These are phyloP conservation scores for Alternaria ventricosa DNA, from an alignment of 2,329 filamentous ascomycete species.

Conservation along the genomic window DNA sequence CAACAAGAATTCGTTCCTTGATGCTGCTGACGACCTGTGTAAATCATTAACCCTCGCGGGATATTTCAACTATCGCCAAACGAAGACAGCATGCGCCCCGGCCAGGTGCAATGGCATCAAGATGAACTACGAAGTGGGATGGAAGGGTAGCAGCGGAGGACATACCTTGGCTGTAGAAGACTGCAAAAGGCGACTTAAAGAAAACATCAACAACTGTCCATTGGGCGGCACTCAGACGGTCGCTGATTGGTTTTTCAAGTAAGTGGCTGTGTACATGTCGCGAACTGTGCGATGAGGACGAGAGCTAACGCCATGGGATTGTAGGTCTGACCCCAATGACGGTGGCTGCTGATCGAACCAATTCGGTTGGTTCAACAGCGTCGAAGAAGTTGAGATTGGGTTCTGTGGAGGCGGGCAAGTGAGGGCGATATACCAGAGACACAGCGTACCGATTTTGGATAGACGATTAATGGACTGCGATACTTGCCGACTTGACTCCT, in stretches of 20 bases:
- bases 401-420: neutral
- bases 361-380: neutral
- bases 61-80: neutral
- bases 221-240: neutral
- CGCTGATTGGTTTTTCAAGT: neutral
- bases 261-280: neutral
- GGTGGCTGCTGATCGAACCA: neutral
- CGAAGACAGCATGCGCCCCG: neutral
- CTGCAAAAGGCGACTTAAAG: neutral
- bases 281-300: neutral
- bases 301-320: neutral
- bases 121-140: neutral
- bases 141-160: neutral
- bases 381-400: neutral
- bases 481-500: neutral
- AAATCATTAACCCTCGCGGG: neutral
- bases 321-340: neutral
- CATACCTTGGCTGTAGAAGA: neutral
- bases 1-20: neutral
- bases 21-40: neutral
- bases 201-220: neutral
- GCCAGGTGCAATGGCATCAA: neutral
- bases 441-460: neutral
- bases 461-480: neutral
- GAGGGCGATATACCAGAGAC: neutral